These are phyloP conservation scores for Apophysomyces sp. DNA, from an alignment of 371 early-diverging fungal genomes.

Conservation along the genomic window DNA sequence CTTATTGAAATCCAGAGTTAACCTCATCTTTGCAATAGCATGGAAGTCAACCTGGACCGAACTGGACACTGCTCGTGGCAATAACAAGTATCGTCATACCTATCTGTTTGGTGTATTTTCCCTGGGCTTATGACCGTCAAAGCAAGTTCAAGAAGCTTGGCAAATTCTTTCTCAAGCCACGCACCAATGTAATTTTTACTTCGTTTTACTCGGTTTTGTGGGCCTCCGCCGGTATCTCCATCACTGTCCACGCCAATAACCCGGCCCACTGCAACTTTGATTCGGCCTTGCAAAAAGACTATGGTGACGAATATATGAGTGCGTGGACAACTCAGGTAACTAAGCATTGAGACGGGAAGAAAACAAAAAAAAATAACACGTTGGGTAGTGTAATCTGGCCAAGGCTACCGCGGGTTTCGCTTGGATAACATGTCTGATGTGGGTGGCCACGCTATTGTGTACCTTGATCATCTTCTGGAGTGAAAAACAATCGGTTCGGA, in stretches of 20 bases:
- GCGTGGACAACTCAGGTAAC: constrained; percentile 46
- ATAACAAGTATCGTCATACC: constrained; percentile 28
- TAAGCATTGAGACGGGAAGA: background rate
- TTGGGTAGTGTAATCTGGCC: constrained; percentile 35
- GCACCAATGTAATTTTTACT: constrained; percentile 38
- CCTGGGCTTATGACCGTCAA: constrained; percentile 30
- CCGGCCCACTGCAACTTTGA: constrained; percentile 26
- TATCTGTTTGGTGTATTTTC: constrained; percentile 25
- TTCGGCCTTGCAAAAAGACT: constrained; percentile 8
- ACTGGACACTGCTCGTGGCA: constrained; percentile 31
- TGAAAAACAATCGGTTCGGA: constrained; percentile 41
- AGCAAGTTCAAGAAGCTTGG: constrained; percentile 29
- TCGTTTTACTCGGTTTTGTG: constrained; percentile 34
- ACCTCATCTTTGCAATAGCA: constrained; percentile 16
- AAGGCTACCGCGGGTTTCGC: constrained; percentile 42
- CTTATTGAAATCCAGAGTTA: background rate
- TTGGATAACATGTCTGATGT: constrained; percentile 46
- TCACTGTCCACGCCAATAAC: constrained; percentile 35
- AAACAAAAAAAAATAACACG: background rate
- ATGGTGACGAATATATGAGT: constrained; percentile 14
- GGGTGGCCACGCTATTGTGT: constrained; percentile 33
- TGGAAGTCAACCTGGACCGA: constrained; percentile 35
- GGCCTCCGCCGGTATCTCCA: constrained; percentile 39
- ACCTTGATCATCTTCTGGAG: constrained; percentile 34
- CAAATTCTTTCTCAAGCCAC: constrained; percentile 39